Base-by-base conservation (phyloP, 192 early-diverging fungal species). In the Linnemannia elongata region DNA sequence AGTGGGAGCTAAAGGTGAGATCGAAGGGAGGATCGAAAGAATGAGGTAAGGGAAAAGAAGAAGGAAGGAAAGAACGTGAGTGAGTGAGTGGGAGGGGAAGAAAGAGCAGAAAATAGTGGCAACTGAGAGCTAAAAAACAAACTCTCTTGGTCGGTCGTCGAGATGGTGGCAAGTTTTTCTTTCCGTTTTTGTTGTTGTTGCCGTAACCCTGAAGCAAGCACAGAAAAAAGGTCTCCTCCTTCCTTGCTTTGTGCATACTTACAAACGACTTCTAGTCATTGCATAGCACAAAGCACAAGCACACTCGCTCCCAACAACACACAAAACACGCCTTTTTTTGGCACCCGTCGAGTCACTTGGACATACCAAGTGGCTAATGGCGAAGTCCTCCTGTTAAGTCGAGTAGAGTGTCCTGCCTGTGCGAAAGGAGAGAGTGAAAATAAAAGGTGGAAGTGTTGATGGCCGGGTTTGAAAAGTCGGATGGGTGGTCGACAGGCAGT, bases 31-130 rank as follows among this genome's bases (percentile, higher is more conserved):
- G 27, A 66, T 66, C 60, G 60, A 66, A 52, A 30, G 60, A 66
- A 66, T 35, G 60, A 66, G n/a, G 60, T 66, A 66, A 66, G 30
- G 27, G 35, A 75, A 33, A 74, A 74, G 45, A 13, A 20, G 72
- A 73, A 52, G 33, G 27, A 27, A 15, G 8, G 47, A 10, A 12
- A 41, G 3, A 22, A 17, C n/a, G 72, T 17, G n/a, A 22, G 42
- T 27, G 42, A 10, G 60, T 66, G 41, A n/a, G n/a, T n/a, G n/a
- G n/a, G n/a, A n/a, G 10, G 42, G 9, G 13, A 74, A 45, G 44
- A 49, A 27, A 47, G 39, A 13, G n/a, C 24, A 49, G 39, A 49
- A 24, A 74, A 55, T 75, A 52, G n/a, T 36, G 35, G 52, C 52
- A 52, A 75, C 52, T 3, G 52, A 52, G 52, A 38, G n/a, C 45